A percentile compares a stretch with the other conserved stretches of the same genome.
Evolutionary conservation across 2,329 filamentous ascomycete species (phyloP).

Genomic region (Epichloe gansuensis): DNA sequence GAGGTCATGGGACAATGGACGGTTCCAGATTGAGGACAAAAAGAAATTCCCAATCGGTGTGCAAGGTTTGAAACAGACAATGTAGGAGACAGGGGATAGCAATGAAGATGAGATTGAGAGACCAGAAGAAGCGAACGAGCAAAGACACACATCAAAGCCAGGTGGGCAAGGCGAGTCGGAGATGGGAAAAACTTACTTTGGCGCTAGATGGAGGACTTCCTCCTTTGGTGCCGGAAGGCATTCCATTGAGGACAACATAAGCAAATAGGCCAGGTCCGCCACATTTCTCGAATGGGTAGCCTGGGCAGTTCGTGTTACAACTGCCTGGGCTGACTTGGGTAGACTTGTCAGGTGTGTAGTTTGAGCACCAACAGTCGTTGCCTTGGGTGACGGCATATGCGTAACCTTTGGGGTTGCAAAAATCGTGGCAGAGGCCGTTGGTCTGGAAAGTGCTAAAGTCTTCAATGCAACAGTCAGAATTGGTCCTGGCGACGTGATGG

Average conservation of each 20-base stretch:
- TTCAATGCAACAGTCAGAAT: conserved; percentile 15
- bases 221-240: conserved; percentile 44
- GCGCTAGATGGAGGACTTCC: conserved; percentile 12
- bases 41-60: no score
- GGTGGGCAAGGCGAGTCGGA: conserved; percentile 1
- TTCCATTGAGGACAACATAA: conserved; percentile 46
- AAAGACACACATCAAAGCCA: not conserved
- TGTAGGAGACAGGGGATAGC: not conserved
- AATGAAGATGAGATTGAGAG: not conserved
- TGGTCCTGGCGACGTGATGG: not conserved
- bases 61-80: not conserved
- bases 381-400: conserved; percentile 59
- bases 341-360: conserved; percentile 45
- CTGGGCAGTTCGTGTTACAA: conserved; percentile 53
- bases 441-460: conserved; percentile 50
- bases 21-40: no score
- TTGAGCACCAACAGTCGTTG: conserved; percentile 61
- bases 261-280: conserved; percentile 51
- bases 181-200: conserved; percentile 15
- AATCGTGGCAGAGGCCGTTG: conserved; percentile 53
- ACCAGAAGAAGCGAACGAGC: not conserved
- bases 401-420: conserved; percentile 39
- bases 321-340: conserved; percentile 26
- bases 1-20: no score
- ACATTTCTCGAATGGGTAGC: conserved; percentile 55